A percentile compares a stretch with the other conserved stretches of the same genome.
Conservation (phyloP, 2,329 filamentous ascomycete genomes). For the Aspergillus unguis region DNA sequence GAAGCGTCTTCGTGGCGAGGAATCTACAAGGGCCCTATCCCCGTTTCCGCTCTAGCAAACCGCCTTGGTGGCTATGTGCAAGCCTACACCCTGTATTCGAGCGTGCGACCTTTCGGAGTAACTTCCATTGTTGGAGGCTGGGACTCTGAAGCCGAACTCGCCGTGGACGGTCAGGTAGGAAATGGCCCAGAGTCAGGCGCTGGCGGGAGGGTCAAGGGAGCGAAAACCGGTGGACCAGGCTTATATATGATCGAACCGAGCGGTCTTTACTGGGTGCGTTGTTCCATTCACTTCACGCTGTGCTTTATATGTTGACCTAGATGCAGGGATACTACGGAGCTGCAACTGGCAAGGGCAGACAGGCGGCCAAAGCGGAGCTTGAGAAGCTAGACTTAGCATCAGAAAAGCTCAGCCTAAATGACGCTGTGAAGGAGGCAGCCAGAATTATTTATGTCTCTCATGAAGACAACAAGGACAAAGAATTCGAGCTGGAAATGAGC, state of each 20-base stretch:
- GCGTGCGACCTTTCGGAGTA: slow-evolving; percentile 93
- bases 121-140: slow-evolving; percentile 91
- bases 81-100: slow-evolving; percentile 95
- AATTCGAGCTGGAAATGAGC: slow-evolving; percentile 98
- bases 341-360: slow-evolving; percentile 92
- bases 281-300: neutral
- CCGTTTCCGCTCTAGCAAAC: slow-evolving; percentile 79
- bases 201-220: slow-evolving; percentile 74
- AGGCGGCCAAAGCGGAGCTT: slow-evolving; percentile 95
- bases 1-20: slow-evolving; percentile 89
- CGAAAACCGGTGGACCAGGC: slow-evolving; percentile 80
- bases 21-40: slow-evolving; percentile 92
- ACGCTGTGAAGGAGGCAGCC: slow-evolving; percentile 94
- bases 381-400: slow-evolving; percentile 91
- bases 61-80: slow-evolving; percentile 96
- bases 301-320: slow-evolving; percentile 22
- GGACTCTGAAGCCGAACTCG: slow-evolving; percentile 81
- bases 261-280: slow-evolving; percentile 79
- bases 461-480: slow-evolving; percentile 99
- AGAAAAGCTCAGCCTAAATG: slow-evolving; percentile 71
- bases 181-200: slow-evolving; percentile 72
- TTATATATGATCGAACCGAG: slow-evolving; percentile 99
- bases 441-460: slow-evolving; percentile 96
- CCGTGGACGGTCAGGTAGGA: slow-evolving; percentile 88
- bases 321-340: slow-evolving; percentile 87